phyloP scores from a whole-genome alignment of 164 flowering plant genomes.

The Aristolochia contorta region DNA sequence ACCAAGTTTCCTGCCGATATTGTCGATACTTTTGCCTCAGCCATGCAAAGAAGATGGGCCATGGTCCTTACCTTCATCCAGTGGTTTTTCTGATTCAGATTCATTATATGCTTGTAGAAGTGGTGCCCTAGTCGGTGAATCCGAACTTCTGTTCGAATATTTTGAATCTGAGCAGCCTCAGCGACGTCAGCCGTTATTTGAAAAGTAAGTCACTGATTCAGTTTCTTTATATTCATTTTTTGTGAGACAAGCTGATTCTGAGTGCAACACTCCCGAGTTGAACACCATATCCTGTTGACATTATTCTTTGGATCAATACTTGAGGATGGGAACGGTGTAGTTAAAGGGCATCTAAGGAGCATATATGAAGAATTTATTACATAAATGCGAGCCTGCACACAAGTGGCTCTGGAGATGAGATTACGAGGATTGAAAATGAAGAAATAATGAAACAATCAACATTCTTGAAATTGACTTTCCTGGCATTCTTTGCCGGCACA shows the following conservation, averaged over 20 bases:
- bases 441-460: no score
- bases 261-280: neutral
- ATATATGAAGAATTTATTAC: no score
- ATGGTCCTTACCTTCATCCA: constrained; percentile 3
- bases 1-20: constrained; percentile 9
- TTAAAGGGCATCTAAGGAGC: no score
- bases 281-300: neutral
- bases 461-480: no score
- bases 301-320: neutral
- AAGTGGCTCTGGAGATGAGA: no score
- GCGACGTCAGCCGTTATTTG: constrained; percentile 50
- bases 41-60: constrained; percentile 14
- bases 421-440: no score
- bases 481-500: no score
- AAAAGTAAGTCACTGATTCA: constrained; percentile 32
- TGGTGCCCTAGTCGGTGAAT: constrained; percentile 14
- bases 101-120: constrained; percentile 14
- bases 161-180: constrained; percentile 64
- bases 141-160: constrained; percentile 60
- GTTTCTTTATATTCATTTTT: neutral
- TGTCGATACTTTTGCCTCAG: constrained; percentile 23
- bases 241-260: neutral
- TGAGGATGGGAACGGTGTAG: neutral
- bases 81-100: constrained; percentile 9
- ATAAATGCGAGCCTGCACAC: no score